A percentile compares a stretch with the other conserved stretches of the same genome.
Conservation (phyloP, 2,329 filamentous ascomycete genomes). For the Aspergillus calidoustus region DNA sequence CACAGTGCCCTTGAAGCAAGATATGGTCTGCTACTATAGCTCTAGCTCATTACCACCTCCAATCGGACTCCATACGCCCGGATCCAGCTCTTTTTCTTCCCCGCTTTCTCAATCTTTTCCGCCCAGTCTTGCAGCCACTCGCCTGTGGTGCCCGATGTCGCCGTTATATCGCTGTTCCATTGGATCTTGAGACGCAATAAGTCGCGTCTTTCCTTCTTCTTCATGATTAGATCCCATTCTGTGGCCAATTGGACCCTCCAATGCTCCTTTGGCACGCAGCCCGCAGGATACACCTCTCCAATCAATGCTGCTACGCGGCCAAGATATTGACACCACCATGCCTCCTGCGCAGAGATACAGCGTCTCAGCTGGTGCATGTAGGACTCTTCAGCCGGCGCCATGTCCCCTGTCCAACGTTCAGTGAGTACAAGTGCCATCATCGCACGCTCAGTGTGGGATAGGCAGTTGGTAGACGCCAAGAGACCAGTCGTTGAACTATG, state of each 20-base stretch:
- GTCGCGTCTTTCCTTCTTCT: slow-evolving; percentile 45
- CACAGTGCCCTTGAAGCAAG: not conserved
- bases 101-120: slow-evolving; percentile 55
- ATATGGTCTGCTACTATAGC: not conserved
- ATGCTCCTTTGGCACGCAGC: slow-evolving; percentile 39
- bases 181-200: slow-evolving; percentile 52
- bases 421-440: slow-evolving; percentile 73
- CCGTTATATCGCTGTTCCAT: slow-evolving; percentile 46
- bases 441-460: slow-evolving; percentile 74
- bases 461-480: slow-evolving; percentile 70
- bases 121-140: slow-evolving; percentile 46
- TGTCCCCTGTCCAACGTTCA: slow-evolving; percentile 72
- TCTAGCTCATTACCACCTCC: slow-evolving; percentile 31
- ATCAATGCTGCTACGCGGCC: slow-evolving; percentile 64
- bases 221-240: slow-evolving; percentile 48
- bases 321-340: slow-evolving; percentile 70
- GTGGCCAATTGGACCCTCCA: slow-evolving; percentile 48
- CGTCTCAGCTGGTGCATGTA: slow-evolving; percentile 60
- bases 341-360: slow-evolving; percentile 58
- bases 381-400: slow-evolving; percentile 61
- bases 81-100: slow-evolving; percentile 64
- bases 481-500: slow-evolving; percentile 72
- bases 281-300: slow-evolving; percentile 65
- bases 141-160: slow-evolving; percentile 32
- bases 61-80: slow-evolving; percentile 49